Evolutionary conservation across 1,284 basidiomycete genomes (phyloP), one percentile per base, ranked within the genome.

Genomic region (Veloboletus limbatus): DNA sequence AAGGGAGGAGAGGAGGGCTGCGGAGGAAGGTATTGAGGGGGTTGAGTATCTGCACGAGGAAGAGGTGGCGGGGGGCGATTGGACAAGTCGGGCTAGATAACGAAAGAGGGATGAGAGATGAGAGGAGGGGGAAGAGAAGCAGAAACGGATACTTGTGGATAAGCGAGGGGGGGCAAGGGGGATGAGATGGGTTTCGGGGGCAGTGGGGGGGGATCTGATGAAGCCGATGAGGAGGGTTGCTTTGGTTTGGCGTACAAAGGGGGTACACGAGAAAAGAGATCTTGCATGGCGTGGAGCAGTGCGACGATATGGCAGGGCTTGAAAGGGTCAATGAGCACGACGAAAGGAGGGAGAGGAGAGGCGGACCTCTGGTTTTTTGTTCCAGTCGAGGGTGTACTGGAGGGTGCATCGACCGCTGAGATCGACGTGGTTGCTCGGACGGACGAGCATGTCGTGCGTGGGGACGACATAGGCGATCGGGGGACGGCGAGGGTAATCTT

Each of bases 401-500:
- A 81, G 72, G 31, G 66, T 68, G 57, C 81, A 91, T 54, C 77
- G 75, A 8, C 97, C 97, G 60, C 89, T 92, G 38, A 87, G 81
- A 58, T 97, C 93, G 53, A 98, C 77, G 56, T 81, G 75, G 39
- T 75, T 77, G 11, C 87, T 81, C 21, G 88, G 78, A 52, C 85
- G 82, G 54, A 99, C 81, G 48, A 94, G 83, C 88, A 99, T 95
- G 57, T 91, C 86, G 40, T 74, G 78, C 1, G 93, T 97, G n/a
- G 97, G 96, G 10, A 92, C 86, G 52, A 99, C 95, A 69, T 92
- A 98, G n/a, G 79, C 78, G 58, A 99, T 80, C 8, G 97, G 97
- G 2, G 93, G 82, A 25, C 76, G 72, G 34, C 77, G 74, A 3
- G 93, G 93, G 62, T 92, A 96, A 34, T 90, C 85, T 49, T 79